Evolutionary conservation across 306 rosid species (phyloP), one percentile per base, ranked within the genome.

Genomic region (Gynostemma pentaphyllum): DNA sequence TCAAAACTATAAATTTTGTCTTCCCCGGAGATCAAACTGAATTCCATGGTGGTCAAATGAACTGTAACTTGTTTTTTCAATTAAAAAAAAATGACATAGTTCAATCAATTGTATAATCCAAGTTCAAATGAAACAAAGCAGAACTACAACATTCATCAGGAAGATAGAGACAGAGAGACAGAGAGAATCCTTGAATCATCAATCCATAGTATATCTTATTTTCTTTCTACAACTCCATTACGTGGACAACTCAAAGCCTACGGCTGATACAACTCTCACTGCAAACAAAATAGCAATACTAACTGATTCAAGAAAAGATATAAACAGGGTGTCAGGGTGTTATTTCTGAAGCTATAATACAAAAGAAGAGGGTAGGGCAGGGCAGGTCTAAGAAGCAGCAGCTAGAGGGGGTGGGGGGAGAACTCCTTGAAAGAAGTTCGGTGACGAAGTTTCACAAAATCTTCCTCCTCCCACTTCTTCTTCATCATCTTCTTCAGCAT

Each of bases 401-500:
- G 88, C 84, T 68, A 87, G 29, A 12, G 90, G 85, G 36, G 70
- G 76, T 27, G 82, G 65, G 5, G 81, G 70, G 62, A 72, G 77
- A 75, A 66, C 62, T 65, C 84, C 95, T 39, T 37, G 73, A 40
- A 83, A 70, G 80, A 81, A 69, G 70, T 75, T 64, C 26, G 73
- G 59, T 2, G 70, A 40, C 49, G 85, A 57, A 34, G 42, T 66
- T 30, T 46, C 54, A 23, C 55, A 47, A 19, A 64, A 60, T 65
- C 23, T 27, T 1, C 44, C 78, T 67, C 72, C 78, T 61, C 42
- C 68, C 47, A 62, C 74, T 22, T 74, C 82, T 2, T 74, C 70
- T 10, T 64, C 69, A 0, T 70, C 92, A 1, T 76, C 96, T 49
- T 83, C 97, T 48, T 78, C 87, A 2, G 89, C 81, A 47, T 91